Base-by-base conservation (phyloP, 345 rosid species). In the Hevea brasiliensis region DNA sequence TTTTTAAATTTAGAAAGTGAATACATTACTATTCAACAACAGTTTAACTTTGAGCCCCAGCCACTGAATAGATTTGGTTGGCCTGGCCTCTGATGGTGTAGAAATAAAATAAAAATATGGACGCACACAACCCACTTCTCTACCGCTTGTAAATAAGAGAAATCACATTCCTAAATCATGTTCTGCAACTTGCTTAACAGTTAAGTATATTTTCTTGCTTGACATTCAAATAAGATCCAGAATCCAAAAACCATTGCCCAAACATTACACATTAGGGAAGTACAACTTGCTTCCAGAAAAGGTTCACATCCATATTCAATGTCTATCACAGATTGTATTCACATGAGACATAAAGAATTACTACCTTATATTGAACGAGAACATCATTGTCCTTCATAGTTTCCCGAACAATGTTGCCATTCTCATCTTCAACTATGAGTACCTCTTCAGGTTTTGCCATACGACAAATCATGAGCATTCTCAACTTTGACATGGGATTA, bases 381-480 rank as follows among this genome's bases (percentile, higher is more conserved):
- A 96, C 97, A 88, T 96, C 99, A 69, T 96, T 93, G 85, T 96
- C 99, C 81, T 96, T 96, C 99, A 96, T 78, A 61, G 99, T 96
- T 89, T 91, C 98, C 70, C 97, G 95, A 62, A 93, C 99, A 45
- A 93, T 93, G 81, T 96, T 96, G 40, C 99, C 99, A 84, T 96
- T 96, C 85, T 96, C 99, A 88, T 96, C 99, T 88, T 96, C 99
- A 84, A 96, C 98, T 68, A 96, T 91, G 50, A 96, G 78, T 74
- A 96, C 98, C 81, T 96, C 99, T 74, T 96, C 99, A 68, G 99
- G 99, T 83, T 96, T 93, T 23, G 99, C 99, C 98, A 96, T 96
- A 37, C 99, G 97, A 68, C 87, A 89, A 59, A 96, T 93, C 99
- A 96, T 93, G 61, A 96, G 88, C 88, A 91, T 85, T 81, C 98